phyloP scores from a whole-genome alignment of 352 stramenopile species.

The Phytophthora boehmeriae region DNA sequence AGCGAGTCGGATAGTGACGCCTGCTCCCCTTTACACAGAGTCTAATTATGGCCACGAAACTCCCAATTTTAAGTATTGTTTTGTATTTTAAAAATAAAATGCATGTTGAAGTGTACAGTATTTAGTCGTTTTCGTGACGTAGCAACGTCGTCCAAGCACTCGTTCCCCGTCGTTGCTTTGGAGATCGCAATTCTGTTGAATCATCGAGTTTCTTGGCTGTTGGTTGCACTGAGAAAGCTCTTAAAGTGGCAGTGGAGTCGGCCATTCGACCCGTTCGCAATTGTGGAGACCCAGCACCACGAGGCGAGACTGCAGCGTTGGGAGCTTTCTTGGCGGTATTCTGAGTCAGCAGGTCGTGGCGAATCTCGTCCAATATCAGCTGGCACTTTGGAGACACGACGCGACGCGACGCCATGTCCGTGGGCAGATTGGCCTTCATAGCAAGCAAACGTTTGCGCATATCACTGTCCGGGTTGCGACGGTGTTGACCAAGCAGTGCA shows the following conservation, averaged over 20 bases:
- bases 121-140: conserved; percentile 28
- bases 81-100: background rate
- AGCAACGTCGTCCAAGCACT: conserved; percentile 51
- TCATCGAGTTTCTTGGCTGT: conserved; percentile 22
- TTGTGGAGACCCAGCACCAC: conserved; percentile 7
- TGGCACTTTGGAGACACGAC: conserved; percentile 46
- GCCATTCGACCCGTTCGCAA: conserved; percentile 17
- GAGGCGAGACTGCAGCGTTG: conserved; percentile 14
- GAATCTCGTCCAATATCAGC: conserved; percentile 52
- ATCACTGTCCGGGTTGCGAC: conserved; percentile 29
- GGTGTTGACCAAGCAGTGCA: conserved; percentile 23
- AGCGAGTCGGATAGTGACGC: conserved; percentile 9
- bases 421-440: conserved; percentile 29
- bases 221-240: conserved; percentile 37
- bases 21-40: background rate
- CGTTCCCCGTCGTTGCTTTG: conserved; percentile 23
- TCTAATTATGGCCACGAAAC: conserved; percentile 20
- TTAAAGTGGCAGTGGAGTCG: conserved; percentile 28
- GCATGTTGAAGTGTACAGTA: background rate
- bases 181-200: conserved; percentile 12
- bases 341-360: conserved; percentile 40
- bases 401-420: conserved; percentile 20
- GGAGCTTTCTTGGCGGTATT: conserved; percentile 23
- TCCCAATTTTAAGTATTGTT: conserved; percentile 13
- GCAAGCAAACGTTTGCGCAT: conserved; percentile 44